phyloP scores from a whole-genome alignment of 2,329 filamentous ascomycete species.

The Pseudocercospora vitis region DNA sequence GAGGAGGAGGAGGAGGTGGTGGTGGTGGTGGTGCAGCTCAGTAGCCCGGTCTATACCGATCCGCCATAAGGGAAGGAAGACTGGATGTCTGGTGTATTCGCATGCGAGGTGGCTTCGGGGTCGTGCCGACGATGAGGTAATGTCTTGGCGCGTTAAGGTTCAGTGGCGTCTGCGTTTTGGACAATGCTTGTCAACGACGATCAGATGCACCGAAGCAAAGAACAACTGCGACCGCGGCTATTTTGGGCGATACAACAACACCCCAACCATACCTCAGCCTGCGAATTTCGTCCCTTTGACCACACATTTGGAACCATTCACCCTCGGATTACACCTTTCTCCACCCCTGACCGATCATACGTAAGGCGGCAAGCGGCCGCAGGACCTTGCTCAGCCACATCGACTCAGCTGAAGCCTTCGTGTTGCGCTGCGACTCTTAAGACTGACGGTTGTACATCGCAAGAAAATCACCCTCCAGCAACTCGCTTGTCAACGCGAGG shows the following conservation, averaged over 20 bases:
- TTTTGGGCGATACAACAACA: no score
- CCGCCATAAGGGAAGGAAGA: no score
- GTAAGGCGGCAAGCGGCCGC: conserved; percentile 3
- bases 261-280: background rate
- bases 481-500: background rate
- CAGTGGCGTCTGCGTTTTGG: background rate
- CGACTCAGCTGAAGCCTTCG: conserved; percentile 15
- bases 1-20: background rate
- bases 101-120: no score
- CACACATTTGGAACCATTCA: background rate
- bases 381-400: conserved; percentile 15
- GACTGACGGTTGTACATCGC: no score
- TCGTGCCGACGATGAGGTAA: no score
- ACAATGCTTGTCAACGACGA: conserved; percentile 1
- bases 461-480: no score
- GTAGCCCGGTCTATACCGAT: no score
- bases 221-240: no score
- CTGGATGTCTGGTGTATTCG: no score
- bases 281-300: background rate
- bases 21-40: no score
- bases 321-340: background rate
- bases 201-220: no score
- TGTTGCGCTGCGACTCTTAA: background rate
- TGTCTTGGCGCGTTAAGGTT: background rate
- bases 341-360: background rate